phyloP scores from a whole-genome alignment of 2,329 filamentous ascomycete species.

The Elsinoe ampelina region DNA sequence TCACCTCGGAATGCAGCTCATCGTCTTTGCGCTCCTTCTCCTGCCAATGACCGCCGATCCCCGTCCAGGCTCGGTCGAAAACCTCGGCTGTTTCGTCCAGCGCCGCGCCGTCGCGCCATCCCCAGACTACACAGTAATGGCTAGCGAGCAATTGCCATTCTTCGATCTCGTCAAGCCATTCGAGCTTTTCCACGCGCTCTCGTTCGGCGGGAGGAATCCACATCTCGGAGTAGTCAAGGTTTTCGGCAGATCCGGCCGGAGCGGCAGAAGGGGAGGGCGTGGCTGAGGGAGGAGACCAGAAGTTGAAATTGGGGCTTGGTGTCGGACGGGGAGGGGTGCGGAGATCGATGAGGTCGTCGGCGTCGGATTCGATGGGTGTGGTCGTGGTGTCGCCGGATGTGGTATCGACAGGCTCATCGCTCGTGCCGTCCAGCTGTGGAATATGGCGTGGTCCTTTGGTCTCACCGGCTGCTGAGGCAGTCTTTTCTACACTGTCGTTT shows the following conservation, averaged over 20 bases:
- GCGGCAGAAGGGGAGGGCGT: background rate
- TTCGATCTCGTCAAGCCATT: conserved; percentile 90
- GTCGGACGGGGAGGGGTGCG: background rate
- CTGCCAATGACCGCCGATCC: background rate
- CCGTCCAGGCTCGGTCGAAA: conserved; percentile 13
- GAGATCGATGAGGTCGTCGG: background rate
- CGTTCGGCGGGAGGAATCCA: conserved; percentile 68
- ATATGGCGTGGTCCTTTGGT: too few species aligned
- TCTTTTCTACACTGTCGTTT: too few species aligned
- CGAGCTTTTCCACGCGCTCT: conserved; percentile 65
- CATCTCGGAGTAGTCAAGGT: conserved; percentile 30
- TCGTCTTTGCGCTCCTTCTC: background rate
- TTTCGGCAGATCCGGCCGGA: background rate
- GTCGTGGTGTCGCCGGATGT: background rate
- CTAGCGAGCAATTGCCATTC: conserved; percentile 80
- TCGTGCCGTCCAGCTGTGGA: too few species aligned
- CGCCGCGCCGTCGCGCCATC: conserved; percentile 46
- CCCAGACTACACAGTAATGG: conserved; percentile 90
- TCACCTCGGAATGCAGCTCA: conserved; percentile 3
- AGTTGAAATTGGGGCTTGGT: background rate
- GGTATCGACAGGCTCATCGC: too few species aligned
- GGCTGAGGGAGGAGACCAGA: background rate
- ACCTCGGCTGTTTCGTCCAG: background rate
- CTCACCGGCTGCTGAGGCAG: too few species aligned
- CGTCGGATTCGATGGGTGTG: background rate